These are phyloP conservation scores for Penicillium brevicompactum DNA, from an alignment of 2,329 filamentous ascomycete species.

Conservation along the genomic window DNA sequence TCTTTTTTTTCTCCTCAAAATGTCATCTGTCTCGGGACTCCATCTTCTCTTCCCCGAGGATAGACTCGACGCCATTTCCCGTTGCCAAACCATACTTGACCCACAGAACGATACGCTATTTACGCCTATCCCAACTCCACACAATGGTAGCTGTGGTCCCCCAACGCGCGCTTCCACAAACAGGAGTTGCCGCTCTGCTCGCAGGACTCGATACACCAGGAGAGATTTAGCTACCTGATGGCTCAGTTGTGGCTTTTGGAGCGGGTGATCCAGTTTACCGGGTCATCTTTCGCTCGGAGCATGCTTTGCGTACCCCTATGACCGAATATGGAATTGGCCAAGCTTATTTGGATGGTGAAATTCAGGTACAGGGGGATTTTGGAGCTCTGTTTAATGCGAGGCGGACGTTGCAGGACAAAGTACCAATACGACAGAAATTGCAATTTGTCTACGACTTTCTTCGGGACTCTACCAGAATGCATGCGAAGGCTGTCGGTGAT, in stretches of 20 bases:
- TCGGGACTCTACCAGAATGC: slow-evolving; percentile 11
- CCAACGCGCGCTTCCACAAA: neutral
- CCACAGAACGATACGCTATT: neutral
- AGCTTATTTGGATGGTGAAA: slow-evolving; percentile 10
- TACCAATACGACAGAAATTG: slow-evolving; percentile 17
- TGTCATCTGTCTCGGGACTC: neutral
- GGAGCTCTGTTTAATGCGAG: slow-evolving; percentile 6
- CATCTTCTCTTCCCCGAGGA: neutral
- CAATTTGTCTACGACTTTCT: slow-evolving; percentile 15
- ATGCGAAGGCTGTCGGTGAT: slow-evolving; percentile 7
- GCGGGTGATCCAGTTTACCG: slow-evolving; percentile 6
- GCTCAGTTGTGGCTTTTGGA: neutral
- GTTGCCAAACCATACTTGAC: neutral
- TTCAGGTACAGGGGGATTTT: slow-evolving; percentile 11
- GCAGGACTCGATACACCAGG: slow-evolving; percentile 3
- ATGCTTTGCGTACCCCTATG: slow-evolving; percentile 10
- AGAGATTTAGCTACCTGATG: slow-evolving; percentile 8
- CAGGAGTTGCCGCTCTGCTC: slow-evolving; percentile 7
- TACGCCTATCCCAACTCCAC: neutral
- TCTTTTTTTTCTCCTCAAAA: neutral
- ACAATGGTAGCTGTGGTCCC: neutral
- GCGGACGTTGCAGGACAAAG: slow-evolving; percentile 5
- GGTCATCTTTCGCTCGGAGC: slow-evolving; percentile 7
- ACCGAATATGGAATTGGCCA: slow-evolving; percentile 9
- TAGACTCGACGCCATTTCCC: neutral